These are phyloP conservation scores for Peterozyma xylosa DNA, from an alignment of 805 yeast species.

Conservation along the genomic window DNA sequence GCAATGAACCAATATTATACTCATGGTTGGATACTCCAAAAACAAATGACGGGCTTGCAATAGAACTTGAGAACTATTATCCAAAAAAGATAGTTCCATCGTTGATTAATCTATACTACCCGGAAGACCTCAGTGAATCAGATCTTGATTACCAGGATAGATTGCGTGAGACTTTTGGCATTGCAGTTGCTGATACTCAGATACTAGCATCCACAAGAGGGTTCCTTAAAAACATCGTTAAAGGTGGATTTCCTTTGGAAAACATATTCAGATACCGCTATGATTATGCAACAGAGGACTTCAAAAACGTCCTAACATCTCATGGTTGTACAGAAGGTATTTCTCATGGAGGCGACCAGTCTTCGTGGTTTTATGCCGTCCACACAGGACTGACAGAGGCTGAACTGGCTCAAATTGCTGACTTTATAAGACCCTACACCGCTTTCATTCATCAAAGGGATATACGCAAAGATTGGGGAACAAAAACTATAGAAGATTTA, in stretches of 20 bases:
- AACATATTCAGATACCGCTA: constrained; percentile 23
- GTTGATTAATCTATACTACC: constrained; percentile 11
- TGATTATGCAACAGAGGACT: constrained; percentile 20
- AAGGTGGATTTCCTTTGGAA: constrained; percentile 21
- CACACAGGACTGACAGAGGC: constrained; percentile 19
- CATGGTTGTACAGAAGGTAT: constrained; percentile 15
- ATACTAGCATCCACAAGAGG: constrained; percentile 30
- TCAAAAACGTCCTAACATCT: constrained; percentile 11
- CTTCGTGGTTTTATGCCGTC: constrained; percentile 26
- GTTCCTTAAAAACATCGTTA: constrained; percentile 21
- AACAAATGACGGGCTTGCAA: constrained; percentile 19
- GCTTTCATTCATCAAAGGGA: constrained; percentile 3
- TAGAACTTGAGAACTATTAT: constrained; percentile 29
- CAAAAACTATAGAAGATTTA: neutral
- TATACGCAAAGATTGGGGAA: constrained; percentile 6
- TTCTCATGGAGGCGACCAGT: constrained; percentile 28
- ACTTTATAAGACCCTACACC: constrained; percentile 4
- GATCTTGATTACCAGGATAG: constrained; percentile 14
- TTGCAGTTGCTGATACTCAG: constrained; percentile 29
- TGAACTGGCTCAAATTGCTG: constrained; percentile 13
- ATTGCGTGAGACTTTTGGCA: constrained; percentile 21
- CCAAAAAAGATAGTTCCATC: constrained; percentile 22
- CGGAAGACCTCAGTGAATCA: constrained; percentile 10
- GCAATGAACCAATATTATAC: constrained; percentile 25
- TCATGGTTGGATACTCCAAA: constrained; percentile 24